Conservation (phyloP, 208 protist genomes). For the Plasmodiophora brassicae region DNA sequence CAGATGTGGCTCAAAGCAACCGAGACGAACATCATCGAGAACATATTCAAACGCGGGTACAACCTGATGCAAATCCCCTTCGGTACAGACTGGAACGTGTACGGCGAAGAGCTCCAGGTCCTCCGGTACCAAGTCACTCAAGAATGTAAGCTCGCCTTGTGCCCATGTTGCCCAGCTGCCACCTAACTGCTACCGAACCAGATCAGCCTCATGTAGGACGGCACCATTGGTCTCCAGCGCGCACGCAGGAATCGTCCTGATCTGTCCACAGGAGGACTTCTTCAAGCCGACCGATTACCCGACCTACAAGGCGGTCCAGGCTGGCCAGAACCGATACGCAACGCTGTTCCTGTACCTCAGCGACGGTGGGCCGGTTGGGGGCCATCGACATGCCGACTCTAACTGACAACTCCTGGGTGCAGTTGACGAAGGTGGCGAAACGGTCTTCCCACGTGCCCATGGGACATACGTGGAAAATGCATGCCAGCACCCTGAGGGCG, state of each 20-base stretch:
- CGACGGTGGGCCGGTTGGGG: too few relatives aligned
- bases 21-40: not conserved
- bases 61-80: not conserved
- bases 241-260: too few relatives aligned
- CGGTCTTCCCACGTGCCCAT: not conserved
- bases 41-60: not conserved
- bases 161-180: too few relatives aligned
- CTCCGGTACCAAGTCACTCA: not conserved
- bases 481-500: not conserved
- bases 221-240: not conserved
- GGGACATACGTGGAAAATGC: not conserved
- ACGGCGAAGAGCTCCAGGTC: not conserved
- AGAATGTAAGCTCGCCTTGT: not conserved
- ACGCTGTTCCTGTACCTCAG: conserved; percentile 24
- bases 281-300: conserved; percentile 16
- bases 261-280: not conserved
- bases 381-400: too few relatives aligned
- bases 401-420: too few relatives aligned
- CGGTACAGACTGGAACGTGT: not conserved
- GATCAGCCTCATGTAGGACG: conserved; percentile 10
- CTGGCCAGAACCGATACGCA: not conserved
- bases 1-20: not conserved
- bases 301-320: not conserved
- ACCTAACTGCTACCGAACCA: not conserved
- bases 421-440: not conserved